Evolutionary conservation across 805 yeast genomes (phyloP).

Genomic region (Cyberlindnera mississippiensis): DNA sequence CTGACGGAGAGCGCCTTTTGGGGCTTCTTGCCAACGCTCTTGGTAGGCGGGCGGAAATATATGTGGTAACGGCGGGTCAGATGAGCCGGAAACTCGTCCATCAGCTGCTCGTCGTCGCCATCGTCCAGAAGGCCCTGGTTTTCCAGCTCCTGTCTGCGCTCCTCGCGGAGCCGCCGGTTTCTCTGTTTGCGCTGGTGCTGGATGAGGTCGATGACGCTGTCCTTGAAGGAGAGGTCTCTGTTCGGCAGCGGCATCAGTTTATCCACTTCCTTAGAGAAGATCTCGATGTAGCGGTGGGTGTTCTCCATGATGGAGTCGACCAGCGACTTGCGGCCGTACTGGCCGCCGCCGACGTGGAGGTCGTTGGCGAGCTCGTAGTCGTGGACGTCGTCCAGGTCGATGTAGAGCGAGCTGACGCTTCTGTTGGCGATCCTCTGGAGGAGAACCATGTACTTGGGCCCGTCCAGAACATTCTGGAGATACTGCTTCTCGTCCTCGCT

Average conservation of each 20-base stretch:
- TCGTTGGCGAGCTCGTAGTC: slow-evolving; percentile 53
- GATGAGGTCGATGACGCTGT: slow-evolving; percentile 90
- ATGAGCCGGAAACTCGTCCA: slow-evolving; percentile 72
- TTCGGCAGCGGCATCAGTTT: slow-evolving; percentile 85
- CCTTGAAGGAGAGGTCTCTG: slow-evolving; percentile 69
- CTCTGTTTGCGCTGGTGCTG: slow-evolving; percentile 84
- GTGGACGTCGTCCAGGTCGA: slow-evolving; percentile 83
- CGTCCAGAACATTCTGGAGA: slow-evolving; percentile 27
- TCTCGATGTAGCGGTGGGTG: slow-evolving; percentile 73
- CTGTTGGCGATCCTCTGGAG: slow-evolving; percentile 84
- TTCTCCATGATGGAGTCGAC: slow-evolving; percentile 63
- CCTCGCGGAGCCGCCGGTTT: slow-evolving; percentile 68
- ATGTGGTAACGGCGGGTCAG: slow-evolving; percentile 82
- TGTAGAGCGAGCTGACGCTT: slow-evolving; percentile 58
- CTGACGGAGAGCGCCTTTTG: slow-evolving; percentile 77
- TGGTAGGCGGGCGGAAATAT: slow-evolving; percentile 78
- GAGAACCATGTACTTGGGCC: slow-evolving; percentile 71
- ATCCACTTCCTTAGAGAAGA: slow-evolving; percentile 74
- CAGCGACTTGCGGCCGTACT: slow-evolving; percentile 33
- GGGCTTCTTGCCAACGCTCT: slow-evolving; percentile 24
- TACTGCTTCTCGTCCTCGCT: slow-evolving; percentile 26
- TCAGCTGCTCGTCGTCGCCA: slow-evolving; percentile 26
- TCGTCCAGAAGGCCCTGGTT: slow-evolving; percentile 33
- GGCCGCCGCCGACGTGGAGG: slow-evolving; percentile 23
- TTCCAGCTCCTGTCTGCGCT: slow-evolving; percentile 57